Evolutionary conservation across 495 filamentous ascomycete species (phyloP).

Genomic region (Aspergillus cavernicola): DNA sequence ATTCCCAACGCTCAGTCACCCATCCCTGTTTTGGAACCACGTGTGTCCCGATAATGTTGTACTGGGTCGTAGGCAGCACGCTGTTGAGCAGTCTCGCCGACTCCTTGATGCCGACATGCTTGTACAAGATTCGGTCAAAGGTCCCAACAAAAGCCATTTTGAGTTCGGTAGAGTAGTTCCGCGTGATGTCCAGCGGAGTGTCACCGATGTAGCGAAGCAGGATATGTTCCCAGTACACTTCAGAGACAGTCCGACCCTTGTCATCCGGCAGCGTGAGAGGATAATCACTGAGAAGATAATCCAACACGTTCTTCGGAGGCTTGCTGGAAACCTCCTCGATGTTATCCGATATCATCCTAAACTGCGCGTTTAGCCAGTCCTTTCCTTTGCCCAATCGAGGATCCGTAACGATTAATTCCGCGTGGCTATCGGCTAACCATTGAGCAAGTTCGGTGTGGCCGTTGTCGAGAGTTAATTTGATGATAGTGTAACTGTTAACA

Average conservation of each 20-base stretch:
- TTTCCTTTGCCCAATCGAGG: background rate
- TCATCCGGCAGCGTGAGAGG: background rate
- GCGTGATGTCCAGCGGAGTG: constrained; percentile 2
- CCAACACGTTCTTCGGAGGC: background rate
- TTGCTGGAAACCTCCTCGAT: background rate
- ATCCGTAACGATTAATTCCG: background rate
- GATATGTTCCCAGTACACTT: constrained; percentile 14
- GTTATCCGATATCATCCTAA: background rate
- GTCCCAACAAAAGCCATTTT: constrained; percentile 9
- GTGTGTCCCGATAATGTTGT: constrained; percentile 1
- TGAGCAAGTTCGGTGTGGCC: background rate
- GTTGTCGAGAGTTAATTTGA: constrained; percentile 3
- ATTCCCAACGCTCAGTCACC: constrained; percentile 6
- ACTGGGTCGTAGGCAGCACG: constrained; percentile 3
- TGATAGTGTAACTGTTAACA: constrained; percentile 5
- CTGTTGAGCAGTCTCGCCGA: constrained; percentile 7
- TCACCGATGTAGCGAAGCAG: constrained; percentile 13
- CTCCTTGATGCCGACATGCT: constrained; percentile 4
- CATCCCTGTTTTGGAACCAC: background rate
- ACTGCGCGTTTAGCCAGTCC: background rate
- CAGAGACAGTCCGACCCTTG: constrained; percentile 1
- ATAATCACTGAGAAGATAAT: constrained; percentile 1
- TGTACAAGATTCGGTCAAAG: constrained; percentile 5
- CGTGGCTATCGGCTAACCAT: background rate
- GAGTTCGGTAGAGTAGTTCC: constrained; percentile 7